Evolutionary conservation across 2,329 filamentous ascomycete genomes (phyloP).

Genomic region (Leptographium galeiforme): DNA sequence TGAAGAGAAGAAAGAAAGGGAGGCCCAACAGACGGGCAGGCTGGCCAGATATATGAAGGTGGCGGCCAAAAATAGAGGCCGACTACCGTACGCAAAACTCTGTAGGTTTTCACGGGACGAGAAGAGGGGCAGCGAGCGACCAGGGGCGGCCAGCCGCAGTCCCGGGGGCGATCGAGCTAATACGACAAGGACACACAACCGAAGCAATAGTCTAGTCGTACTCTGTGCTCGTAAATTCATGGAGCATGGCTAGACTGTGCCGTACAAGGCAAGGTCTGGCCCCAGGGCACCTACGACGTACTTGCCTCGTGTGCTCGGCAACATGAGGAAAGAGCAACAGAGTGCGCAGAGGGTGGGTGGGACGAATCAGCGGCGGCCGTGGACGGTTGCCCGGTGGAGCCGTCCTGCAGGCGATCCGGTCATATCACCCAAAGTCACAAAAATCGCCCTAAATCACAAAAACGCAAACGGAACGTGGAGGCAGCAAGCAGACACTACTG

Average conservation of each 20-base stretch:
- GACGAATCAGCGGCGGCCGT: not conserved
- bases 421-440: not conserved
- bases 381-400: not conserved
- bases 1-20: constrained; percentile 35
- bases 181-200: no score
- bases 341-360: not conserved
- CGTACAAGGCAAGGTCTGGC: no score
- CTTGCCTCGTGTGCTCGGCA: no score
- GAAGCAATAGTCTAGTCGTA: no score
- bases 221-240: no score
- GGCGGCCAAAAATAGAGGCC: constrained; percentile 19
- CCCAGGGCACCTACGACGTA: no score
- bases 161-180: not conserved
- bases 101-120: not conserved
- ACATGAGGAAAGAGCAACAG: no score
- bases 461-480: no score
- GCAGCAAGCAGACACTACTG: not conserved
- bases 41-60: constrained; percentile 26
- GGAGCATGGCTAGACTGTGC: no score
- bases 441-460: not conserved
- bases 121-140: not conserved
- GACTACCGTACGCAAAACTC: not conserved
- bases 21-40: constrained; percentile 25
- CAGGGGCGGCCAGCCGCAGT: constrained; percentile 11
- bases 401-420: not conserved